These are phyloP conservation scores for Saccharomyces hybrid DNA, from an alignment of 1,139 yeast genomes.

Conservation along the genomic window DNA sequence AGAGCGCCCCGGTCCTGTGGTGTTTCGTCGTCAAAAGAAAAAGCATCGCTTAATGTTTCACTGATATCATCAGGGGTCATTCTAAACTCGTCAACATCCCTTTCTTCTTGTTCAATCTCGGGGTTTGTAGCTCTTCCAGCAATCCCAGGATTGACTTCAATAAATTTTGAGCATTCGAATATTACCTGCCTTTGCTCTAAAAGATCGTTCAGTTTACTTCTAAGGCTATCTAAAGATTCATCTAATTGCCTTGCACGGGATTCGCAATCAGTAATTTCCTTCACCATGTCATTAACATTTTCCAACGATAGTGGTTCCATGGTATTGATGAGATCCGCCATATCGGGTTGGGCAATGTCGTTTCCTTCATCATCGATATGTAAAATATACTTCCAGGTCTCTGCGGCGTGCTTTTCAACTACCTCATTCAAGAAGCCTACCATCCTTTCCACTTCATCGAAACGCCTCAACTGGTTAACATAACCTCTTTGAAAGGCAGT, in stretches of 20 bases:
- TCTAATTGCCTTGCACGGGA: conserved; percentile 39
- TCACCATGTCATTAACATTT: conserved; percentile 38
- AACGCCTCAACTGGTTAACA: conserved; percentile 56
- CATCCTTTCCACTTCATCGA: conserved; percentile 65
- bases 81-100: conserved; percentile 23
- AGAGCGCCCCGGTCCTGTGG: conserved; percentile 12
- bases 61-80: conserved; percentile 17
- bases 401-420: conserved; percentile 34
- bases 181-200: conserved; percentile 46
- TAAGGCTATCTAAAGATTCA: conserved; percentile 36
- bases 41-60: conserved; percentile 23
- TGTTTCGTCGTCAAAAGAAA: conserved; percentile 20
- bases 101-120: conserved; percentile 8
- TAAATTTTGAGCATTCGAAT: conserved; percentile 38
- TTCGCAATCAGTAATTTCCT: conserved; percentile 37
- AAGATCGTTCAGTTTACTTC: conserved; percentile 32
- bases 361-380: conserved; percentile 24
- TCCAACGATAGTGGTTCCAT: conserved; percentile 30
- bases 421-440: conserved; percentile 42
- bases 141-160: conserved; percentile 29
- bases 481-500: conserved; percentile 67
- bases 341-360: conserved; percentile 10
- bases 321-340: conserved; percentile 4
- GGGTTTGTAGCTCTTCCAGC: conserved; percentile 21
- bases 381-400: conserved; percentile 34